A percentile compares a stretch with the other conserved stretches of the same genome.
These are phyloP conservation scores for Neurospora terricola DNA, from an alignment of 495 filamentous ascomycete genomes.

Conservation along the genomic window DNA sequence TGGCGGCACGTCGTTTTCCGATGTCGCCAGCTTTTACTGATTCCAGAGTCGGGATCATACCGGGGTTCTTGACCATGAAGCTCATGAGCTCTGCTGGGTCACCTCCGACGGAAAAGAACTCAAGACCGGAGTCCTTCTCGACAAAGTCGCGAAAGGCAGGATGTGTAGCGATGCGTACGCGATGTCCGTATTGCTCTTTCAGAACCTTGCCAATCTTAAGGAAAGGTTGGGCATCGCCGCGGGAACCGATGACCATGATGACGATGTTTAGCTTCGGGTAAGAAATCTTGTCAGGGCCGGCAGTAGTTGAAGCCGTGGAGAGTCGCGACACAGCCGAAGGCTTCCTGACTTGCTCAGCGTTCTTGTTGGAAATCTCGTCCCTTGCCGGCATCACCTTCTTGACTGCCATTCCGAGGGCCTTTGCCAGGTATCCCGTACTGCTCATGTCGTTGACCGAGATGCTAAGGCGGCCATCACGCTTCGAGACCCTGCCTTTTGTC, in stretches of 20 bases:
- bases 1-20: constrained; percentile 50
- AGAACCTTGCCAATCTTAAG: constrained; percentile 56
- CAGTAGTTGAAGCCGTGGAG: constrained; percentile 10
- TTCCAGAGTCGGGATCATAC: constrained; percentile 62
- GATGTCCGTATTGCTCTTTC: constrained; percentile 54
- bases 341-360: neutral
- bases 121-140: constrained; percentile 52
- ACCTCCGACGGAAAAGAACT: constrained; percentile 74
- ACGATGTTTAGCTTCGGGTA: constrained; percentile 59
- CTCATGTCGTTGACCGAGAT: constrained; percentile 61
- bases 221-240: constrained; percentile 75
- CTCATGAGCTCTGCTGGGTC: constrained; percentile 74
- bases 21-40: constrained; percentile 61
- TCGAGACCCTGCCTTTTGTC: constrained; percentile 55
- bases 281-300: constrained; percentile 5
- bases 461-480: constrained; percentile 57
- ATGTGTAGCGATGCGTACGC: constrained; percentile 71
- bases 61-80: constrained; percentile 81
- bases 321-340: constrained; percentile 12
- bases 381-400: constrained; percentile 23
- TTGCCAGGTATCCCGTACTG: constrained; percentile 56
- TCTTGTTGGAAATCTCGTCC: constrained; percentile 1
- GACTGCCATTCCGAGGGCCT: constrained; percentile 53
- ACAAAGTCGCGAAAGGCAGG: constrained; percentile 59
- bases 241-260: constrained; percentile 68